Conservation (phyloP, 129 eudicot species). For the Pulicaria dysenterica region DNA sequence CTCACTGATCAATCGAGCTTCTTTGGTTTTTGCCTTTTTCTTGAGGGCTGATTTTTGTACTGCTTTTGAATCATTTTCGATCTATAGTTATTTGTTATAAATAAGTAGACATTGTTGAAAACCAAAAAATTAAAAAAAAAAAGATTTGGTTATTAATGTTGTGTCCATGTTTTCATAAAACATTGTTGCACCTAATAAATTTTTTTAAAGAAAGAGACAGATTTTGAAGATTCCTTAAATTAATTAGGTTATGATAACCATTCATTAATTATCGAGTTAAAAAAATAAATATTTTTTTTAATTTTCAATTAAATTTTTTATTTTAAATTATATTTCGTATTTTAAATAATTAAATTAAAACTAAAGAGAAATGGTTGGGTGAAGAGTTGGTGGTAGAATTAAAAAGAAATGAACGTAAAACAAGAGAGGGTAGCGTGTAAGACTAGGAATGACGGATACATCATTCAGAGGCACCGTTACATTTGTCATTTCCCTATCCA, state of each 20-base stretch:
- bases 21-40: constrained; percentile 27
- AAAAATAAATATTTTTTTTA: too few species aligned
- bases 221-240: too few species aligned
- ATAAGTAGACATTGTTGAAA: constrained; percentile 18
- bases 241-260: too few species aligned
- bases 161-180: not conserved
- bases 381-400: constrained; percentile 32
- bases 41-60: constrained; percentile 30
- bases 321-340: not conserved
- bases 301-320: too few species aligned
- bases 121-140: not conserved
- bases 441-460: constrained; percentile 21
- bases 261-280: too few species aligned
- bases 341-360: not conserved
- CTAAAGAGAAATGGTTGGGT: constrained; percentile 5
- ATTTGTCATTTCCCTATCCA: constrained; percentile 17
- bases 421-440: constrained; percentile 39
- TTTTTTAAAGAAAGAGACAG: not conserved
- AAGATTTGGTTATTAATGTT: constrained; percentile 23
- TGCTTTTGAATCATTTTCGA: constrained; percentile 23
- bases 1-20: not conserved
- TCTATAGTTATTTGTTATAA: constrained; percentile 25
- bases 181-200: not conserved
- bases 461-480: constrained; percentile 42
- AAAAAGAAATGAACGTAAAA: not conserved